These are phyloP conservation scores for Epichloe aotearoae DNA, from an alignment of 2,329 filamentous ascomycete genomes.

Conservation along the genomic window DNA sequence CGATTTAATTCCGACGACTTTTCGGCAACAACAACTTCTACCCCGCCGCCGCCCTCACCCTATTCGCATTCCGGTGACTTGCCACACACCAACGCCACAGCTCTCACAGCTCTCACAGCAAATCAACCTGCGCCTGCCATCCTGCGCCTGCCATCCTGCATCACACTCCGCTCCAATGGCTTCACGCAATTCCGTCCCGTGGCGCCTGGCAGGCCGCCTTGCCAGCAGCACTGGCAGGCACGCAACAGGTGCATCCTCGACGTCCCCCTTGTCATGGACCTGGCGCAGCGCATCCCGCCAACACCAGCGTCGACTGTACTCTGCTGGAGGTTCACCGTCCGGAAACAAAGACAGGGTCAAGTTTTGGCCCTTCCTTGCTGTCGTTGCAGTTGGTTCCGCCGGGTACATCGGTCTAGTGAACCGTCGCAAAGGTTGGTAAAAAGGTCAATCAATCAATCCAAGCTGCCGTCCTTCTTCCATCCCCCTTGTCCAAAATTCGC, in stretches of 20 bases:
- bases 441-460: background rate
- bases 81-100: too few relatives aligned
- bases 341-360: constrained; percentile 29
- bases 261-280: constrained; percentile 3
- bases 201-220: constrained; percentile 12
- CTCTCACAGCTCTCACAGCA: background rate
- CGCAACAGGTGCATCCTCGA: constrained; percentile 8
- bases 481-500: background rate
- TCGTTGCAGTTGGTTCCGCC: constrained; percentile 34
- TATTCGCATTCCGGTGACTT: too few relatives aligned
- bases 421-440: constrained; percentile 31
- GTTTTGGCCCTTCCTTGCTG: constrained; percentile 43
- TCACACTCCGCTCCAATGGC: constrained; percentile 14
- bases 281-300: constrained; percentile 13
- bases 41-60: too few relatives aligned
- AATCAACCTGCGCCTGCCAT: background rate
- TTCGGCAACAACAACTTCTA: too few relatives aligned
- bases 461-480: background rate
- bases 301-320: constrained; percentile 20
- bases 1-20: too few relatives aligned
- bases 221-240: constrained; percentile 3
- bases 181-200: constrained; percentile 17
- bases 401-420: constrained; percentile 39
- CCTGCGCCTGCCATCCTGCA: background rate
- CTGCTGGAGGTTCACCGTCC: constrained; percentile 19